A percentile compares a stretch with the other conserved stretches of the same genome.
Conservation (phyloP, 768 basidiomycete genomes). For the Crepidotus variabilis region DNA sequence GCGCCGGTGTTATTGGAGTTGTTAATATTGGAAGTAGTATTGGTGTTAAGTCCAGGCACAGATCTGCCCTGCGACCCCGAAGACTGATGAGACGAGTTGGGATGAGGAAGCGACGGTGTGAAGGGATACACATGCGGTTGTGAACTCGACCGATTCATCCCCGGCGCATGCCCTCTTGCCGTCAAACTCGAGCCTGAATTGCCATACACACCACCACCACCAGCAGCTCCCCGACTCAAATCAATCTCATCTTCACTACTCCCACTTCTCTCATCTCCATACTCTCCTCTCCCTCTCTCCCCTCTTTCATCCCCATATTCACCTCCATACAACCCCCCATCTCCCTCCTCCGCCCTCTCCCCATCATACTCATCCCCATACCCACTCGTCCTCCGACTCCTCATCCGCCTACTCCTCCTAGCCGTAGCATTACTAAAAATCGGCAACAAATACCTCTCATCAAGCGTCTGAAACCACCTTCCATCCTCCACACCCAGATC, state of each 20-base stretch:
- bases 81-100: background rate
- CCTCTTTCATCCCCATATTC: no score
- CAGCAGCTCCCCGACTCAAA: slow-evolving; percentile 8
- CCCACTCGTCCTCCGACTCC: slow-evolving; percentile 43
- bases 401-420: slow-evolving; percentile 81
- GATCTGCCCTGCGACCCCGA: no score
- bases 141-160: background rate
- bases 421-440: slow-evolving; percentile 92
- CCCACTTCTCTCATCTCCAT: slow-evolving; percentile 18
- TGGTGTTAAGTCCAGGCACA: no score
- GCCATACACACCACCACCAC: slow-evolving; percentile 11
- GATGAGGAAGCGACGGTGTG: background rate
- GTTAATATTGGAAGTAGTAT: background rate
- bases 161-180: no score
- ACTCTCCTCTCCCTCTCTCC: slow-evolving; percentile 13
- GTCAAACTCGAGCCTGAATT: background rate
- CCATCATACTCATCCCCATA: slow-evolving; percentile 18
- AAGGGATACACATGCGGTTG: background rate
- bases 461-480: slow-evolving; percentile 94
- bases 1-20: background rate
- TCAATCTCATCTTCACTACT: slow-evolving; percentile 39
- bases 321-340: no score
- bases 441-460: slow-evolving; percentile 91
- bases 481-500: slow-evolving; percentile 57
- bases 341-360: no score